Evolutionary conservation across 2,329 filamentous ascomycete genomes (phyloP).

Genomic region (Drechslerella coelobrocha): DNA sequence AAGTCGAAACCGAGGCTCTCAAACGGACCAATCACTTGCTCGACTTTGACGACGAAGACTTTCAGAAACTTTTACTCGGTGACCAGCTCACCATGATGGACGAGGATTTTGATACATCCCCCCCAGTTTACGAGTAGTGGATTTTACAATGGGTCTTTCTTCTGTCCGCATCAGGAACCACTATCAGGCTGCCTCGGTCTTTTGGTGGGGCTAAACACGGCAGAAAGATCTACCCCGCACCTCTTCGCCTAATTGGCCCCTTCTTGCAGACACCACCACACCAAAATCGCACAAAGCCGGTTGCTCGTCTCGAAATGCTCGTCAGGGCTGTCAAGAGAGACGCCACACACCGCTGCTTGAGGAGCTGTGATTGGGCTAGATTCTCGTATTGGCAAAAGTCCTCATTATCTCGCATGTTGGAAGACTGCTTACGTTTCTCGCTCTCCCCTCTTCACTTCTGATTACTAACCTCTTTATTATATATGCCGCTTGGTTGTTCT

Average conservation of each 20-base stretch:
- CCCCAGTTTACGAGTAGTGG: conserved; percentile 34
- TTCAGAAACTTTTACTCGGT: conserved; percentile 47
- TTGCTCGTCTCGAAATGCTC: conserved; percentile 45
- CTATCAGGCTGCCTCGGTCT: conserved; percentile 33
- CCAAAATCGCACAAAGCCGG: conserved; percentile 22
- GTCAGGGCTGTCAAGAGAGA: conserved; percentile 14
- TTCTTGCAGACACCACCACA: conserved; percentile 18
- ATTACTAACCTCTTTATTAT: conserved; percentile 19
- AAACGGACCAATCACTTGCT: conserved; percentile 30
- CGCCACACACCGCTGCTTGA: conserved; percentile 32
- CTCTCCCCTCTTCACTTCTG: conserved; percentile 7
- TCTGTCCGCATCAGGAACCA: conserved; percentile 26
- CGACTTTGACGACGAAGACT: conserved; percentile 49
- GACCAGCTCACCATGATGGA: conserved; percentile 41
- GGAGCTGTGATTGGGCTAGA: conserved; percentile 33
- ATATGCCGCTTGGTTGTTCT: conserved; percentile 17
- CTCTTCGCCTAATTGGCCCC: conserved; percentile 27
- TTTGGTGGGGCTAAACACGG: conserved; percentile 50
- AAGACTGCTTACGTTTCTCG: background rate
- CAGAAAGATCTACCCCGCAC: conserved; percentile 51
- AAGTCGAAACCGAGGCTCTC: conserved; percentile 45
- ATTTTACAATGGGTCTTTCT: background rate
- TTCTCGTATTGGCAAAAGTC: conserved; percentile 27
- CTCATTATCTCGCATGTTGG: conserved; percentile 10
- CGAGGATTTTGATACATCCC: conserved; percentile 38